Conservation (phyloP, 768 basidiomycete species). For the Boletus subcaerulescens region DNA sequence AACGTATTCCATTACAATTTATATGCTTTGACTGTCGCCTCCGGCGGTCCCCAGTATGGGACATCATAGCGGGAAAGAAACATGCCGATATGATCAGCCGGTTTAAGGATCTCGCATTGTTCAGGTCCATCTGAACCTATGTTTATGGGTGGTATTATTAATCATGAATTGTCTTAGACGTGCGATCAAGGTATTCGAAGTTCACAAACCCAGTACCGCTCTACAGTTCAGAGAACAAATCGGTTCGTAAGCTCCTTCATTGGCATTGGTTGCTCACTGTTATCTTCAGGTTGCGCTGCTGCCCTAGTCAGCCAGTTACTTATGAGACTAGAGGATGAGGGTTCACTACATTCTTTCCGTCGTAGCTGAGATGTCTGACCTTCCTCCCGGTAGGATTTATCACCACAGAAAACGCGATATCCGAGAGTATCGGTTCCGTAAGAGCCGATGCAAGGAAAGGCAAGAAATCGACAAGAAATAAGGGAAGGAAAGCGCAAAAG, state of each 20-base stretch:
- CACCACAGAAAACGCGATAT: slow-evolving; percentile 43
- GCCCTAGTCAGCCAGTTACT: slow-evolving; percentile 59
- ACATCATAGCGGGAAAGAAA: slow-evolving; percentile 57
- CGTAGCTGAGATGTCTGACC: slow-evolving; percentile 5
- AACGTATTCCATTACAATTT: slow-evolving; percentile 57
- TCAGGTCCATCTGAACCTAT: slow-evolving; percentile 45
- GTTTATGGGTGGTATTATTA: background rate
- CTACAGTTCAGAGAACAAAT: slow-evolving; percentile 58
- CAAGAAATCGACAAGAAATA: slow-evolving; percentile 42
- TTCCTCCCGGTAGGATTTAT: slow-evolving; percentile 52
- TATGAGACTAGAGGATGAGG: slow-evolving; percentile 68
- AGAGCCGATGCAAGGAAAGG: slow-evolving; percentile 37
- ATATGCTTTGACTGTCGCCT: slow-evolving; percentile 77
- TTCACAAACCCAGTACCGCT: slow-evolving; percentile 39
- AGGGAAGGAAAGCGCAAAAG: slow-evolving; percentile 42
- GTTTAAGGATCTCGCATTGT: slow-evolving; percentile 66
- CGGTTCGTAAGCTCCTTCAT: slow-evolving; percentile 40
- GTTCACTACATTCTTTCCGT: slow-evolving; percentile 32
- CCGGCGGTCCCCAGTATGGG: slow-evolving; percentile 64
- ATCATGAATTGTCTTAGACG: slow-evolving; percentile 39
- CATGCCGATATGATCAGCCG: slow-evolving; percentile 57
- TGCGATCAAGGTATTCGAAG: slow-evolving; percentile 68
- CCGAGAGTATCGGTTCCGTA: slow-evolving; percentile 48
- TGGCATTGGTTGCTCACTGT: slow-evolving; percentile 4
- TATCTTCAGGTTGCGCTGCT: slow-evolving; percentile 47